A percentile compares a stretch with the other conserved stretches of the same genome.
Evolutionary conservation across 225 moss, liverwort and hornwort species (phyloP).

Genomic region (Polytrichum formosum): DNA sequence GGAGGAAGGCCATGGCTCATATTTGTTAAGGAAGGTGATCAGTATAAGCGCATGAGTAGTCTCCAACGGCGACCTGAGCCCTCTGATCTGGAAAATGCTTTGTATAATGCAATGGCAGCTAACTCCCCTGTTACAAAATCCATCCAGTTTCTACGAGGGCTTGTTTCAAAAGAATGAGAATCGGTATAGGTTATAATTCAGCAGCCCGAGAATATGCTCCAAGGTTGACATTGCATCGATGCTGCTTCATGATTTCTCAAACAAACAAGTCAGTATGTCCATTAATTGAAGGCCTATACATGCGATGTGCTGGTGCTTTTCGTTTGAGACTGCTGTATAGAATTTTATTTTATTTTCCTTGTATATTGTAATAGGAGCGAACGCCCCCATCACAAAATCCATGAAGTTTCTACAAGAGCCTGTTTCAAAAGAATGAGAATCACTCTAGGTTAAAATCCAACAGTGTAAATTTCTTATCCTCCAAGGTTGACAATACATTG

Average conservation of each 20-base stretch:
- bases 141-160: slow-evolving; percentile 73
- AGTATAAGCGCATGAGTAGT: slow-evolving; percentile 58
- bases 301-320: neutral
- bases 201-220: neutral
- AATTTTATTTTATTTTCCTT: slow-evolving; percentile 29
- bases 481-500: no score
- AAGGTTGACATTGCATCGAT: neutral
- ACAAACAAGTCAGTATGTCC: neutral
- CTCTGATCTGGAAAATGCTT: slow-evolving; percentile 74
- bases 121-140: slow-evolving; percentile 94
- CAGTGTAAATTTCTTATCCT: no score
- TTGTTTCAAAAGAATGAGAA: slow-evolving; percentile 56
- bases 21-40: slow-evolving; percentile 64
- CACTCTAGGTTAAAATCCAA: no score
- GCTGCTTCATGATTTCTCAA: neutral
- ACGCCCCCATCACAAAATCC: slow-evolving; percentile 87
- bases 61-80: slow-evolving; percentile 69
- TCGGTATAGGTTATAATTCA: neutral
- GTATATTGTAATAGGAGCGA: slow-evolving; percentile 83
- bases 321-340: no score
- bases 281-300: neutral
- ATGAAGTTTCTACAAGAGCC: slow-evolving; percentile 75
- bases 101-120: slow-evolving; percentile 86
- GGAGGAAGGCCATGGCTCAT: slow-evolving; percentile 82
- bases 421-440: slow-evolving; percentile 47